Evolutionary conservation across 1,284 basidiomycete species (phyloP).

Genomic region (Irpex sp.): DNA sequence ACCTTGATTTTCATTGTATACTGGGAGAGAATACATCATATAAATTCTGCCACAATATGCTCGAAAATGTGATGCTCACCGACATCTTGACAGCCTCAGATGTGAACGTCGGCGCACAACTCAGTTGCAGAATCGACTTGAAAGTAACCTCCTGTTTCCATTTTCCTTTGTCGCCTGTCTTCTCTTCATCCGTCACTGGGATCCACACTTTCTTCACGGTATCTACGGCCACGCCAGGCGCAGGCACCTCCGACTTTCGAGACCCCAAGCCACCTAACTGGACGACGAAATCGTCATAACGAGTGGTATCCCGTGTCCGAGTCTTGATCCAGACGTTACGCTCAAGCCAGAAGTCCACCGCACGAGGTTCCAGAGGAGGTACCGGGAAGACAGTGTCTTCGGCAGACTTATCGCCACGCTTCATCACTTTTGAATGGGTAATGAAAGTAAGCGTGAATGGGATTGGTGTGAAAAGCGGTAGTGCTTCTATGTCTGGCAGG

Average conservation of each 20-base stretch:
- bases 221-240: no score
- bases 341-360: no score
- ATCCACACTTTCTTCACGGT: no score
- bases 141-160: slow-evolving; percentile 17
- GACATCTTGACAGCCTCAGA: background rate
- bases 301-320: no score
- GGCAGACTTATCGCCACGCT: slow-evolving; percentile 7
- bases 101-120: background rate
- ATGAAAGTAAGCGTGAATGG: slow-evolving; percentile 13
- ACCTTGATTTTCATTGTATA: background rate
- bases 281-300: no score
- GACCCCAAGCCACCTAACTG: no score
- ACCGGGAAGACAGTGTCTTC: slow-evolving; percentile 3
- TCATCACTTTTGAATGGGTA: slow-evolving; percentile 13
- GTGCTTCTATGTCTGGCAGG: slow-evolving; percentile 6
- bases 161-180: slow-evolving; percentile 8
- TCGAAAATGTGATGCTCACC: background rate
- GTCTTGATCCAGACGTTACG: no score
- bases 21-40: background rate
- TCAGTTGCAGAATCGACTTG: slow-evolving; percentile 1
- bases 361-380: no score
- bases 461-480: slow-evolving; percentile 14
- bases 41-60: background rate
- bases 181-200: background rate
- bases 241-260: no score